A percentile compares a stretch with the other conserved stretches of the same genome.
Evolutionary conservation across 768 basidiomycete genomes (phyloP).

Genomic region (Collybiopsis luxurians): DNA sequence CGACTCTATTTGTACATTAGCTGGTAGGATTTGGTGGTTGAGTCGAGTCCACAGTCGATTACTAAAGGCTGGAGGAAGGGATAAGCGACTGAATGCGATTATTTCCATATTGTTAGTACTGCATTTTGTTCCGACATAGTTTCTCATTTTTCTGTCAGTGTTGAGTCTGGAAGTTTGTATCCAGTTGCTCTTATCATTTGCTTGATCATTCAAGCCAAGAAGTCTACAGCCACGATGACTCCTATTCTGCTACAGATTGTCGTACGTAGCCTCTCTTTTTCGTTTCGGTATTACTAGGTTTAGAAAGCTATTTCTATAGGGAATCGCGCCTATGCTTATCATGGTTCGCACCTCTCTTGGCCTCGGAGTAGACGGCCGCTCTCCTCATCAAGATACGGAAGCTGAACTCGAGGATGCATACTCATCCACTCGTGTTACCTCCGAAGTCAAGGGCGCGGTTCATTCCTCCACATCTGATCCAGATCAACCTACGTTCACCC

Average conservation of each 20-base stretch:
- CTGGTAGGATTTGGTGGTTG: constrained; percentile 1
- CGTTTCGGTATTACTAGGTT: not conserved
- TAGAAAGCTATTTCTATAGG: too few species aligned
- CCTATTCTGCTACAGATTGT: constrained; percentile 1
- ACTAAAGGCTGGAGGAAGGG: not conserved
- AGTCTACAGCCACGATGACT: constrained; percentile 1
- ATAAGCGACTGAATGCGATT: not conserved
- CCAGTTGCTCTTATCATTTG: constrained; percentile 7
- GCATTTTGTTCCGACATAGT: too few species aligned
- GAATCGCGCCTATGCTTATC: not conserved
- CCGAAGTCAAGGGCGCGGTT: not conserved
- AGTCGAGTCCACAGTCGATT: not conserved
- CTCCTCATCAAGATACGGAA: not conserved
- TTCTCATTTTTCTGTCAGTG: too few species aligned
- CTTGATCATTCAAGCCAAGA: not conserved
- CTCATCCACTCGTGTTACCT: not conserved
- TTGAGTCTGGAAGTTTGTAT: not conserved
- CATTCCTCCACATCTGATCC: not conserved
- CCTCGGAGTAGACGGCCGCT: not conserved
- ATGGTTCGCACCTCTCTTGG: not conserved
- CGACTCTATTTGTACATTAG: not conserved
- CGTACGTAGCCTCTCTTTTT: not conserved
- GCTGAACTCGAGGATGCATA: not conserved
- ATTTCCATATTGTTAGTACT: too few species aligned
- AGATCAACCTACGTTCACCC: not conserved